Base-by-base conservation (phyloP, 2,329 filamentous ascomycete species). In the Ophiostoma sp. region DNA sequence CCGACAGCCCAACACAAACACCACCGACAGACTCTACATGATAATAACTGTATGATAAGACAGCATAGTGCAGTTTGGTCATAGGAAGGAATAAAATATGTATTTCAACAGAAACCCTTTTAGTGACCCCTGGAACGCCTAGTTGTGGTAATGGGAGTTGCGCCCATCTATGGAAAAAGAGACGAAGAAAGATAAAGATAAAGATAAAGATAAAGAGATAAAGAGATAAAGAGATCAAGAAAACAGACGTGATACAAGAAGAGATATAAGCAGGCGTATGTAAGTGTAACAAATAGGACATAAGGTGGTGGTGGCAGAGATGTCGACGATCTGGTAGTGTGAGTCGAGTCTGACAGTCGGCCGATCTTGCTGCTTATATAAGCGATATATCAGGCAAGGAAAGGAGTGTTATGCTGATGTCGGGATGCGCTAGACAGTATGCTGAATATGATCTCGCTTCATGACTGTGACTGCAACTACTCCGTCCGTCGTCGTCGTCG, bases 71-170 rank as follows among this genome's bases (percentile, higher is more conserved):
- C 27, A 27, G 27, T 27, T 27, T 27, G 27, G 9, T 27, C 2
- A 62, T 41, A 62, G 58, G 7, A 27, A 40, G 36, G 40, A 63
- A 63, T 42, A 18, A 63, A 40, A 63, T 27, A 42, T 63, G 40
- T 63, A 63, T 63, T 44, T 62, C 9, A 42, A 42, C 16, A 18
- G 16, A 63, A 63, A 63, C 40, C 60, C 40, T 63, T 63, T 63
- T 62, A 63, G 60, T 44, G 38, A 42, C 60, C 65, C 49, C 64
- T 4, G 18, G 52, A 60, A 42, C 58, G 45, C 66, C 58, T 49
- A 55, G 60, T 67, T 64, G 44, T 44, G 40, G 5, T 18, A 63
- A 41, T 63, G 60, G 60, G 60, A 63, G 60, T 63, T 63, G 40
- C 60, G 60, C 60, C 60, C 60, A 63, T 27, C 44, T 52, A 64